Evolutionary conservation across 306 rosid genomes (phyloP), one percentile per base, ranked within the genome.

Genomic region (Dalbergia cochinchinensis): DNA sequence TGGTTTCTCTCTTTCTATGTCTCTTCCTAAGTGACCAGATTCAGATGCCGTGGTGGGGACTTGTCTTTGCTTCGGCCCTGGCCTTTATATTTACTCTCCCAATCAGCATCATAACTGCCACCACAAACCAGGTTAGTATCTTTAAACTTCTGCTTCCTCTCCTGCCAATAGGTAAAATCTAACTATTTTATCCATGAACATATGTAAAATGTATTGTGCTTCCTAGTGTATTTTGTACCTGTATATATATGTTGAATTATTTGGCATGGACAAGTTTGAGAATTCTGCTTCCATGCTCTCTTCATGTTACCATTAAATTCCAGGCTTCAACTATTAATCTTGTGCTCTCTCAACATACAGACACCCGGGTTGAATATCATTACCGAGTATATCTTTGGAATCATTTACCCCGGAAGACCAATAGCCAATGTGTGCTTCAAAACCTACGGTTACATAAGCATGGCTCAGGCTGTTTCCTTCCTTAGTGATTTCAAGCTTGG

Each of bases 1-100:
- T 79, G 44, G 89, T 87, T 77, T 92, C 97, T 66, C 74, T 89
- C 0, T n/a, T 73, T 12, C 84, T 92, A 16, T 91, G 97, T 78
- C 86, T 81, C 15, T 67, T 88, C 72, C 57, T 90, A 59, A 88
- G 88, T 8, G 78, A 89, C 35, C 87, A 92, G 74, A 70, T 93
- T 88, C 97, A 91, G 81, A 86, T 93, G 92, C 96, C 96, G 8
- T 93, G 96, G 94, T 91, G 96, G 92, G 96, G 96, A 31, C 96
- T 93, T 51, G 6, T 91, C 77, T 87, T 93, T 71, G 94, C 97
- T 60, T 58, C 73, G 57, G 91, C 68, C 41, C 53, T 93, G 66
- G 96, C 96, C 35, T 89, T 89, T 22, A 7, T 44, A 20, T 93
- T 89, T 77, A 91, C 96, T 11, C 97, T 93, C 69, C 97, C 97